Conservation (phyloP, 1,284 basidiomycete genomes). For the Agroathelia rolfsii region DNA sequence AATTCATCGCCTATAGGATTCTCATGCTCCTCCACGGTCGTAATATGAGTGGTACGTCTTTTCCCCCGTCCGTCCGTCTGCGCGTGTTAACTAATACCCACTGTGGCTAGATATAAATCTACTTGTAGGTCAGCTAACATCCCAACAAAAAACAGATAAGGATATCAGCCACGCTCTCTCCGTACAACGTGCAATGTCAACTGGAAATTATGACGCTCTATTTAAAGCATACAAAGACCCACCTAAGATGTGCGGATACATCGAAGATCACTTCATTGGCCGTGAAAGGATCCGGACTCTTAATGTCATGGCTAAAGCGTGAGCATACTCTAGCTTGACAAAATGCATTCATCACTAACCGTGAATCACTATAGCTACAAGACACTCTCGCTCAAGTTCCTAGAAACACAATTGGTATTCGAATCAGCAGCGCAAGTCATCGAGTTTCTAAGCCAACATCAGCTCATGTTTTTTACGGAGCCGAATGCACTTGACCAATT, state of each 20-base stretch:
- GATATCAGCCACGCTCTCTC: slow-evolving; percentile 84
- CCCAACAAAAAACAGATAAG: slow-evolving; percentile 71
- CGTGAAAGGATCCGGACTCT: slow-evolving; percentile 85
- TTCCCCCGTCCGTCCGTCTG: background rate
- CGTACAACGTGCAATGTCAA: slow-evolving; percentile 82
- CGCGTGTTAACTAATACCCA: slow-evolving; percentile 11
- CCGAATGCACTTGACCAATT: slow-evolving; percentile 46
- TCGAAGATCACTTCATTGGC: slow-evolving; percentile 98
- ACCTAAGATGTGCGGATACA: slow-evolving; percentile 97
- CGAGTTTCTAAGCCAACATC: slow-evolving; percentile 65
- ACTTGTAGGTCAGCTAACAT: slow-evolving; percentile 91
- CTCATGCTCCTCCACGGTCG: slow-evolving; percentile 91
- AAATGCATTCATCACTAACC: too few relatives aligned
- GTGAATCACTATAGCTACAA: slow-evolving; percentile 56
- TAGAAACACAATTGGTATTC: slow-evolving; percentile 80
- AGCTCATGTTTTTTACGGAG: slow-evolving; percentile 62
- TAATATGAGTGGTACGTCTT: slow-evolving; percentile 77
- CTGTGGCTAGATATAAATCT: slow-evolving; percentile 76
- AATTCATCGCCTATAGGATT: slow-evolving; percentile 97
- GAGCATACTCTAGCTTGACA: slow-evolving; percentile 26
- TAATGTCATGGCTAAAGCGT: slow-evolving; percentile 89
- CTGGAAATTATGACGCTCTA: slow-evolving; percentile 90
- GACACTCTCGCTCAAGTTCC: slow-evolving; percentile 67
- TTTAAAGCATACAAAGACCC: slow-evolving; percentile 81
- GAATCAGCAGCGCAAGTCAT: slow-evolving; percentile 55